Evolutionary conservation across 1,284 basidiomycete genomes (phyloP), one percentile per base, ranked within the genome.

Genomic region (Meripilus lineatus): DNA sequence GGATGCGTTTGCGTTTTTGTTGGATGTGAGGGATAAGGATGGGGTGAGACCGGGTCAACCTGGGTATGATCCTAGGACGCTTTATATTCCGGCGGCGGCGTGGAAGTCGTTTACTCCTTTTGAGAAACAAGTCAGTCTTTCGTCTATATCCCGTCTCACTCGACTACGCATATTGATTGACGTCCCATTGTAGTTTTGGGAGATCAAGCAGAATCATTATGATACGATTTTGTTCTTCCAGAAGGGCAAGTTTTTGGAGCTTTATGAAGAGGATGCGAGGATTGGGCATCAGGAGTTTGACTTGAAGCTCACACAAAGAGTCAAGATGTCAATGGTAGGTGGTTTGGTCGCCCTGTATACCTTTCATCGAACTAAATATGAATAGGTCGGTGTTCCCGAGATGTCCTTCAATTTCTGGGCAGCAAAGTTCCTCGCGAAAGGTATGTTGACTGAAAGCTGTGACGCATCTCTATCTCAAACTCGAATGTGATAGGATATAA

Each of bases 211-310:
- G 65, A 87, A 93, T 56, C 92, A 95, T 58, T 93, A 81, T 59
- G 93, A 95, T 65, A 94, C 91, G 5, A 85, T 98, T 15, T 68
- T 99, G 33, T 99, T 99, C 74, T 99, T 99, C 70, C 95, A 99
- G 65, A 97, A 83, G 81, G 93, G 92, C 80, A 71, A 67, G 62
- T 69, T 69, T 47, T 56, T 66, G 42, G 68, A 94, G 78, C 68
- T 96, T n/a, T 97, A 97, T 57, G 93, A 97, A 65, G 89, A 95
- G 49, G 93, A 97, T 63, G 94, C 93, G 1, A 75, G 84, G 32
- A 79, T 91, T 46, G 93, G 93, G 0, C 90, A 96, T 61, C 84
- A 84, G 53, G 84, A 94, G 48, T 96, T 97, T 58, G 93, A 96
- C 57, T 67, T 97, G 47, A 97, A 97, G 62, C 72, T 94, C 30